Evolutionary conservation across 768 basidiomycete genomes (phyloP), one percentile per base, ranked within the genome.

Genomic region (Mycena venus): DNA sequence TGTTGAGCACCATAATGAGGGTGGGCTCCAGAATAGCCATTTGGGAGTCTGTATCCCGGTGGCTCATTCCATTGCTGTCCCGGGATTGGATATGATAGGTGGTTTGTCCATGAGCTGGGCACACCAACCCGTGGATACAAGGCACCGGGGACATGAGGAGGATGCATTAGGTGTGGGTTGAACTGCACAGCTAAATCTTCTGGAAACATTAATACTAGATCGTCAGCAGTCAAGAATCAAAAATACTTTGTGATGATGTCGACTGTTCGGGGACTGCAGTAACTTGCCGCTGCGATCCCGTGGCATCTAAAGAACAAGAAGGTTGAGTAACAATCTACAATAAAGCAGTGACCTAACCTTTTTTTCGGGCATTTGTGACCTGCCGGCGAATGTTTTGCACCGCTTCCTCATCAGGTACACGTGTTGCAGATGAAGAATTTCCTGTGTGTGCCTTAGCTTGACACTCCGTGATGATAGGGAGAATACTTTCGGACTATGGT

Each of bases 11-110:
- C n/a, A 12, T 59, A 68, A 8, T 12, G 19, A 2, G 38, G 7
- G 23, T 68, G 67, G 12, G 67, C 53, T 6, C 21, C 67, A 6
- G 67, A 68, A 25, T 67, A 67, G 2, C 65, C 65, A 10, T 42
- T 67, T 25, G 53, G 14, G 12, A 11, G 32, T 5, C 36, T 23
- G 32, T 65, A 34, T 4, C 60, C 40, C 27, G 51, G 27, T 29
- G 51, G 51, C 27, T 53, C 51, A 29, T 38, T 40, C 34, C 36
- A n/a, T 47, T 64, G 62, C 6, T 29, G 31, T 15, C 15, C 36
- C 23, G 47, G 63, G 19, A 53, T 53, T 53, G 3, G 49, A 34
- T 25, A 31, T 15, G 29, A 65, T 11, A 31, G 11, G n/a, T 23
- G 47, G 11, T 7, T 15, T 27, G 17, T 36, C 44, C 44, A 65